Conservation (phyloP, 202 grass and related monocot species). For the Panicum virgatum region DNA sequence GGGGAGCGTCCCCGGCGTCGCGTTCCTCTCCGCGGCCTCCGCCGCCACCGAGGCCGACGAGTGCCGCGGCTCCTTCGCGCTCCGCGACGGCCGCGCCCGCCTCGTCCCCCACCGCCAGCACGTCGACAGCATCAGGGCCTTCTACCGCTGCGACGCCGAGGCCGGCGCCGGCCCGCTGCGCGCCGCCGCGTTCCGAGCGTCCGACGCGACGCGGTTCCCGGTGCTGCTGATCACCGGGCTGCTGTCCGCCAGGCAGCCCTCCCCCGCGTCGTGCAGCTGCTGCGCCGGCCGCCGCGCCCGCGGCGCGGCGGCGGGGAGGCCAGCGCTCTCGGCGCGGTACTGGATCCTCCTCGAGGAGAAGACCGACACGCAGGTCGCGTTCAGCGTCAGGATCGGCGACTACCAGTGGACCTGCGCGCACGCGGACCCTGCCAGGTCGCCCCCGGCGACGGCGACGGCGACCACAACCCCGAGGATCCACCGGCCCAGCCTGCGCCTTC, state of each 20-base stretch:
- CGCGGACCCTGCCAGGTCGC: neutral
- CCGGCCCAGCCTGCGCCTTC: conserved; percentile 33
- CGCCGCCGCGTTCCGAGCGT: conserved; percentile 39
- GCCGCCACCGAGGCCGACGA: conserved; percentile 61
- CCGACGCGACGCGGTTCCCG: conserved; percentile 49
- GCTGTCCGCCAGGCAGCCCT: conserved; percentile 29
- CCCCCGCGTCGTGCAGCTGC: conserved; percentile 15
- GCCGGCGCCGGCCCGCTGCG: conserved; percentile 37
- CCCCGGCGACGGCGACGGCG: neutral
- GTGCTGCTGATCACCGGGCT: conserved; percentile 61
- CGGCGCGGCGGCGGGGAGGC: conserved; percentile 12
- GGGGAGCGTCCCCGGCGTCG: conserved; percentile 67
- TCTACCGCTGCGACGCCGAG: conserved; percentile 53
- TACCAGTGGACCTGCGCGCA: conserved; percentile 61
- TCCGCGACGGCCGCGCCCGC: conserved; percentile 54
- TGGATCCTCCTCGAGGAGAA: conserved; percentile 77
- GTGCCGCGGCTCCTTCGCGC: conserved; percentile 80
- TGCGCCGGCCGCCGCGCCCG: conserved; percentile 15
- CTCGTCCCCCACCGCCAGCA: conserved; percentile 66
- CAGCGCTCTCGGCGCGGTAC: conserved; percentile 58
- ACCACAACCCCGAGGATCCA: neutral
- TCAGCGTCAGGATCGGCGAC: conserved; percentile 65
- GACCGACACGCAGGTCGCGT: conserved; percentile 61
- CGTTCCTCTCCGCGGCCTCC: conserved; percentile 72
- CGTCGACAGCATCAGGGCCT: conserved; percentile 56